These are phyloP conservation scores for Penicillium sp. DNA, from an alignment of 2,329 filamentous ascomycete species.

Conservation along the genomic window DNA sequence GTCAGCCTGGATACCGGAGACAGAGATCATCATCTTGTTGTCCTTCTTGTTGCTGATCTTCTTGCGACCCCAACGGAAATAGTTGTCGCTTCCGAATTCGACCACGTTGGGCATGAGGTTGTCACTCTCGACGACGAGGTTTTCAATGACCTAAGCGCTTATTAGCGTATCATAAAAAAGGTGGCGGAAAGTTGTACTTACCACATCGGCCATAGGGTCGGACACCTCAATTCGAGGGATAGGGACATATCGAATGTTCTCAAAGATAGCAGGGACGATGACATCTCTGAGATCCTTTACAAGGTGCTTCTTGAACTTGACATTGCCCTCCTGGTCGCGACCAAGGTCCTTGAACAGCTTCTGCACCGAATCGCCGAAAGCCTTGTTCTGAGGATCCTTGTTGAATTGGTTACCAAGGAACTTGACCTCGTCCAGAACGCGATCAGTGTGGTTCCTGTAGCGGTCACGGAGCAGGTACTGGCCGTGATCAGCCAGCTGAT, in stretches of 20 bases:
- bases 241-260: constrained; percentile 86
- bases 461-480: constrained; percentile 85
- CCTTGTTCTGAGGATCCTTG: constrained; percentile 81
- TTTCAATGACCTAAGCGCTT: constrained; percentile 72
- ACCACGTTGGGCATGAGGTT: constrained; percentile 94
- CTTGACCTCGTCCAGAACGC: constrained; percentile 85
- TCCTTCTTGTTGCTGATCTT: constrained; percentile 78
- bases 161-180: neutral
- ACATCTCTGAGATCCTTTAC: constrained; percentile 86
- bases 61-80: constrained; percentile 94
- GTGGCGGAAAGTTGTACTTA: constrained; percentile 23
- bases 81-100: constrained; percentile 89
- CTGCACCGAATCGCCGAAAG: constrained; percentile 74
- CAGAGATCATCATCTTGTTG: constrained; percentile 82
- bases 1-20: constrained; percentile 91
- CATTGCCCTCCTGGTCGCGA: constrained; percentile 81
- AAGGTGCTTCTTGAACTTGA: constrained; percentile 89
- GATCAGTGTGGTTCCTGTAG: constrained; percentile 84
- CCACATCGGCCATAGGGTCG: constrained; percentile 80
- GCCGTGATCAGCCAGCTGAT: constrained; percentile 81
- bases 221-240: constrained; percentile 93
- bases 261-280: constrained; percentile 80
- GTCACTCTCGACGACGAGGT: constrained; percentile 92
- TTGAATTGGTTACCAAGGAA: constrained; percentile 91
- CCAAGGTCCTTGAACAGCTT: constrained; percentile 92